Conservation (phyloP, 768 basidiomycete genomes). For the Termitomyces sp. region DNA sequence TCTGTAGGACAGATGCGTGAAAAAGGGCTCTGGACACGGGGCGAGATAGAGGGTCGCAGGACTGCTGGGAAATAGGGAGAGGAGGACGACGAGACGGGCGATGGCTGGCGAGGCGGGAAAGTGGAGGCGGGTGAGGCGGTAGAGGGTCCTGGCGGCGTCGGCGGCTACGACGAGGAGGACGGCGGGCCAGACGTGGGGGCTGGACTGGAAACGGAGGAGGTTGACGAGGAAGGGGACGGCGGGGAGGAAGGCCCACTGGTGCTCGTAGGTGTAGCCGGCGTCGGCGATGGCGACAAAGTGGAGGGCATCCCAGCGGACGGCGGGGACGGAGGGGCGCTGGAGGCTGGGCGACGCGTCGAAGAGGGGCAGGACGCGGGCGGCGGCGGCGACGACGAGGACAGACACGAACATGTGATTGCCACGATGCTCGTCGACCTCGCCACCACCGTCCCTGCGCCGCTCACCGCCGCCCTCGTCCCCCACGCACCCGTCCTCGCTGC, state of each 20-base stretch:
- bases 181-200: constrained; percentile 24
- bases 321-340: constrained; percentile 14
- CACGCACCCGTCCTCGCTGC: constrained; percentile 50
- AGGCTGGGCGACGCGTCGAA: constrained; percentile 35
- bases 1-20: constrained; percentile 73
- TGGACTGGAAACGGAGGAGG: constrained; percentile 12
- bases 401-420: constrained; percentile 9
- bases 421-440: constrained; percentile 37
- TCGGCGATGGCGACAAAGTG: constrained; percentile 72
- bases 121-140: constrained; percentile 36
- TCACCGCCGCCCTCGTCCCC: constrained; percentile 55
- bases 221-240: constrained; percentile 56
- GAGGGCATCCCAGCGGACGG: constrained; percentile 85
- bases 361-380: constrained; percentile 23
- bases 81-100: constrained; percentile 53
- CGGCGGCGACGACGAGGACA: constrained; percentile 18
- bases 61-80: constrained; percentile 79
- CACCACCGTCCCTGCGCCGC: constrained; percentile 52
- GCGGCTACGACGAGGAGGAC: constrained; percentile 31
- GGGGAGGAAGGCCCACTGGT: constrained; percentile 87
- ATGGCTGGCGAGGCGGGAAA: constrained; percentile 53
- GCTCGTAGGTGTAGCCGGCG: constrained; percentile 57
- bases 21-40: constrained; percentile 83
- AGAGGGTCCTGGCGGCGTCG: constrained; percentile 31
- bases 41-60: constrained; percentile 69